These are phyloP conservation scores for Pseudogymnoascus sp. DNA, from an alignment of 2,329 filamentous ascomycete species.

Conservation along the genomic window DNA sequence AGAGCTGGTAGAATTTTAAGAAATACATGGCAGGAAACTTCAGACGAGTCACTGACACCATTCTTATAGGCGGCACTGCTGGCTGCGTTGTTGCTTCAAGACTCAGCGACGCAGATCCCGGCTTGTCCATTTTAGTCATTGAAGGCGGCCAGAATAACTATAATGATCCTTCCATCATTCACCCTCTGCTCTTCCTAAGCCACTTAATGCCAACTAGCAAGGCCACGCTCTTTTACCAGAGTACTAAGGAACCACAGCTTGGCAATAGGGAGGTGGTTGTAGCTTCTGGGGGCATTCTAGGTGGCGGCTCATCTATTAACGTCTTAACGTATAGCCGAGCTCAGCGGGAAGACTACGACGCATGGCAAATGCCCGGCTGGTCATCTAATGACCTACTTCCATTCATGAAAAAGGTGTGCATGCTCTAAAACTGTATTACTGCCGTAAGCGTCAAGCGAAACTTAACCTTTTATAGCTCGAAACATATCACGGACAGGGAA, in stretches of 20 bases:
- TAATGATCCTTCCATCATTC: conserved; percentile 40
- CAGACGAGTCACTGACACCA: background rate
- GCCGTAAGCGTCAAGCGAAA: no score
- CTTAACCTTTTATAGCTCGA: background rate
- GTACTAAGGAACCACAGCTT: conserved; percentile 37
- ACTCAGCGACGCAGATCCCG: conserved; percentile 42
- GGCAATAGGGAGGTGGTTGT: conserved; percentile 37
- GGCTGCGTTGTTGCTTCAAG: conserved; percentile 42
- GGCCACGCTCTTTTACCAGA: conserved; percentile 43
- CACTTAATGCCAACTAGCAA: conserved; percentile 42
- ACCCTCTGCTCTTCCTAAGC: conserved; percentile 42
- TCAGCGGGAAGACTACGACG: conserved; percentile 41
- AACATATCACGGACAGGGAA: conserved; percentile 33
- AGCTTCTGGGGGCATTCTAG: conserved; percentile 42
- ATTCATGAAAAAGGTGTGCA: conserved; percentile 44
- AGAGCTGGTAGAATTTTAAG: no score
- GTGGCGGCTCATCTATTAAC: conserved; percentile 54
- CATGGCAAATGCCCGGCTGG: conserved; percentile 47
- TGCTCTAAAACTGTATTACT: background rate
- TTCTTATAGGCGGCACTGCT: conserved; percentile 34
- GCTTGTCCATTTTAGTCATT: conserved; percentile 43
- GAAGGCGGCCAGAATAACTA: conserved; percentile 47
- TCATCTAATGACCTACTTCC: conserved; percentile 43
- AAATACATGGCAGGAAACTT: no score
- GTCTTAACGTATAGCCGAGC: conserved; percentile 43